Conservation (phyloP, 306 rosid species). For the Argentina anserina region DNA sequence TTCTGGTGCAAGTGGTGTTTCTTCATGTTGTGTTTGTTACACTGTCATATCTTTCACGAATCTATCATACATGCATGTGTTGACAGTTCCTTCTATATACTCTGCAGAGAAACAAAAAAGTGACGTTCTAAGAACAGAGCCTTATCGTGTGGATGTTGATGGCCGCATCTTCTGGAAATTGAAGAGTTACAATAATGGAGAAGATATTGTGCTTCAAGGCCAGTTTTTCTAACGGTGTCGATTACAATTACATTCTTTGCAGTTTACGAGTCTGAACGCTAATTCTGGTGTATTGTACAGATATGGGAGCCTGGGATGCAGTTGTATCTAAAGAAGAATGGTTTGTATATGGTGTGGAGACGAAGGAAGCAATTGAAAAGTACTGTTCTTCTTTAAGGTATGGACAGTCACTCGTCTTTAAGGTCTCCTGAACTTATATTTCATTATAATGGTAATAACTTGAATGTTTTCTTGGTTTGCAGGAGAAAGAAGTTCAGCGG, state of each 20-base stretch:
- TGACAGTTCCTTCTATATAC: neutral
- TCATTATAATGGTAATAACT: neutral
- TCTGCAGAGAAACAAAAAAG: slow-evolving; percentile 25
- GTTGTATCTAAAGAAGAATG: slow-evolving; percentile 31
- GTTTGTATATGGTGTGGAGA: slow-evolving; percentile 30
- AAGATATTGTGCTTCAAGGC: slow-evolving; percentile 44
- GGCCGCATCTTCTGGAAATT: slow-evolving; percentile 43
- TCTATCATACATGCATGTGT: neutral
- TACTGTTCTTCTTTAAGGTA: slow-evolving; percentile 35
- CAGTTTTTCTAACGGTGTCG: neutral
- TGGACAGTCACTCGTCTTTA: slow-evolving; percentile 1
- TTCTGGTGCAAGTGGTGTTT: neutral
- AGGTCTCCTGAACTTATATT: neutral
- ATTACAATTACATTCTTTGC: neutral
- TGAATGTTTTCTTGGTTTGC: slow-evolving; percentile 23
- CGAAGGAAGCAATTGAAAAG: slow-evolving; percentile 29
- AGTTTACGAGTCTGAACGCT: neutral
- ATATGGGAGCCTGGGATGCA: slow-evolving; percentile 30
- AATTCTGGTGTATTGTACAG: slow-evolving; percentile 18
- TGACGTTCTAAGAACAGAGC: slow-evolving; percentile 37
- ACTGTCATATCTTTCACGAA: neutral
- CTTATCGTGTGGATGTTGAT: slow-evolving; percentile 34
- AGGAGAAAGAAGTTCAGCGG: slow-evolving; percentile 27
- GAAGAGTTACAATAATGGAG: slow-evolving; percentile 25
- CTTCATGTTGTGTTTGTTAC: neutral